Evolutionary conservation across 345 rosid genomes (phyloP).

Genomic region (Hibiscus mutabilis): DNA sequence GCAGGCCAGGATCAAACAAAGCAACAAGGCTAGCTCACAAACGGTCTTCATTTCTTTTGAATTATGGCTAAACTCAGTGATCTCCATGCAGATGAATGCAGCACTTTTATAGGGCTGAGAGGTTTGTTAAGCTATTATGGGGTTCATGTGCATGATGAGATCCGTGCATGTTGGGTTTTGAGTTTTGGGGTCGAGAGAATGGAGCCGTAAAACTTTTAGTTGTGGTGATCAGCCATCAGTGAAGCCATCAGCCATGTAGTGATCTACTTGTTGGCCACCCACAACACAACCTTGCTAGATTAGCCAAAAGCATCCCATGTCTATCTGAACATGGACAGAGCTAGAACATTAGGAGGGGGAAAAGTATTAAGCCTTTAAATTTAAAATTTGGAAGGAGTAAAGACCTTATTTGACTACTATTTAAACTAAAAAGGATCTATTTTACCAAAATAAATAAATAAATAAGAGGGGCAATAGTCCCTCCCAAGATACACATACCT

Average conservation of each 20-base stretch:
- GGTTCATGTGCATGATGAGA: slow-evolving; percentile 16
- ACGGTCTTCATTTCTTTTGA: slow-evolving; percentile 6
- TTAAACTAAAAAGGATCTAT: no score
- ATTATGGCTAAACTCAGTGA: background rate
- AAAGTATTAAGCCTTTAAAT: no score
- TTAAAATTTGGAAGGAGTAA: no score
- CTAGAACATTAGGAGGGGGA: no score
- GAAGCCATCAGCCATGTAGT: no score
- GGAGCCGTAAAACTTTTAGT: background rate
- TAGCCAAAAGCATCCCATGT: background rate
- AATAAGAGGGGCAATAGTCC: no score
- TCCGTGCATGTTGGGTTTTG: background rate
- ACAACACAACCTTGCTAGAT: background rate
- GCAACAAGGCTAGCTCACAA: slow-evolving; percentile 4
- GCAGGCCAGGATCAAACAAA: slow-evolving; percentile 21
- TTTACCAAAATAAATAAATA: no score
- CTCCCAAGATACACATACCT: no score
- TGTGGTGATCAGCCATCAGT: no score
- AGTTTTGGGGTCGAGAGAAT: background rate
- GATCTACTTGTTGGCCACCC: slow-evolving; percentile 4
- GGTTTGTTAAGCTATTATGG: slow-evolving; percentile 16
- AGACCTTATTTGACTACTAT: no score
- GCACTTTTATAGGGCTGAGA: slow-evolving; percentile 10
- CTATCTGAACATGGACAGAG: no score
- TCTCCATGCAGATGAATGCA: background rate